A percentile compares a stretch with the other conserved stretches of the same genome.
Evolutionary conservation across 208 protist species (phyloP).

Genomic region (Trypanosomatidae sp.): DNA sequence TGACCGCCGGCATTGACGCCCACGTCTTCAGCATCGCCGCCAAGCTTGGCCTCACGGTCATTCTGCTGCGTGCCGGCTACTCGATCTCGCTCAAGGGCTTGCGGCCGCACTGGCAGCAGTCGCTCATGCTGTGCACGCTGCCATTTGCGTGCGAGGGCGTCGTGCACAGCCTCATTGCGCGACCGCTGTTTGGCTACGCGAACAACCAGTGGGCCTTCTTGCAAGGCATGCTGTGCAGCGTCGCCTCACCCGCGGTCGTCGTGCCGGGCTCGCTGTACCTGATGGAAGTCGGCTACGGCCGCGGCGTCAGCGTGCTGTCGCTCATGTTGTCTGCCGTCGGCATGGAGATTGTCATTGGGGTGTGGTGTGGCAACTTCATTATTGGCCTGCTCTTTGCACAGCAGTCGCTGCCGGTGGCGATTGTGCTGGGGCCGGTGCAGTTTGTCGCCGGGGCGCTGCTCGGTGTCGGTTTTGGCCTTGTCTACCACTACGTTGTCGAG

Average conservation of each 20-base stretch:
- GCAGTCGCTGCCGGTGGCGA: conserved; percentile 23
- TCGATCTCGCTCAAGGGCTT: conserved; percentile 55
- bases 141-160: conserved; percentile 52
- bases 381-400: conserved; percentile 58
- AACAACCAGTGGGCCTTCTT: conserved; percentile 61
- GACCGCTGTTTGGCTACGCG: conserved; percentile 47
- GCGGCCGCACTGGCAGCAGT: conserved; percentile 55
- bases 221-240: conserved; percentile 60
- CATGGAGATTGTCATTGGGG: conserved; percentile 58
- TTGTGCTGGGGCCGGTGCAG: conserved; percentile 56
- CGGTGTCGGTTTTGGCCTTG: conserved; percentile 38
- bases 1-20: conserved; percentile 41
- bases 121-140: conserved; percentile 34
- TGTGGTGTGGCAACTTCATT: conserved; percentile 71
- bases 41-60: conserved; percentile 57
- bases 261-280: conserved; percentile 61
- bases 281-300: conserved; percentile 56
- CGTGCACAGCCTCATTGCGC: conserved; percentile 56
- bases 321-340: conserved; percentile 62
- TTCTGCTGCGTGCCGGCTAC: conserved; percentile 57
- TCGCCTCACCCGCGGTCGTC: conserved; percentile 62
- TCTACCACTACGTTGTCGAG: conserved; percentile 60
- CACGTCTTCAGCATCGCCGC: conserved; percentile 40
- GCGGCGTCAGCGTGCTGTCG: conserved; percentile 30
- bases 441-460: conserved; percentile 44